Conservation (phyloP, 2,329 filamentous ascomycete genomes). For the Pestalotiopsis sp. region DNA sequence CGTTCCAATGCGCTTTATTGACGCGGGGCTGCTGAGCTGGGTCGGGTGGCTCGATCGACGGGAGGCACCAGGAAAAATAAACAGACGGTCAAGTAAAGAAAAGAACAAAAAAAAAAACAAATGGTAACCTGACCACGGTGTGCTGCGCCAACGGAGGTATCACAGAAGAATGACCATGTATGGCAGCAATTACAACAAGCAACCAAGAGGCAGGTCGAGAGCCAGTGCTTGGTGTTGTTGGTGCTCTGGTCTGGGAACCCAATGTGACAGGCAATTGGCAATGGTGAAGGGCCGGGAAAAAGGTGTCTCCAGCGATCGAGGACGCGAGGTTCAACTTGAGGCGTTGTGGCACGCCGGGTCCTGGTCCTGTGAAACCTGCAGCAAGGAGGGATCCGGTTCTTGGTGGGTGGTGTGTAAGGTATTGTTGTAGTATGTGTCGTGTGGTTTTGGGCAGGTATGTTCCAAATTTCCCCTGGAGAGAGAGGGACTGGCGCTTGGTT, state of each 20-base stretch:
- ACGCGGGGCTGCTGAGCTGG: neutral
- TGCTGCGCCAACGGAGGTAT: neutral
- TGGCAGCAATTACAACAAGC: neutral
- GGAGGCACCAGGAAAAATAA: neutral
- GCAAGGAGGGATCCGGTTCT: constrained; percentile 8
- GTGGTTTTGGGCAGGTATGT: neutral
- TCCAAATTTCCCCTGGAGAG: neutral
- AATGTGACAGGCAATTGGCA: neutral
- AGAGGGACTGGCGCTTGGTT: constrained; percentile 1
- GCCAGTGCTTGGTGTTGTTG: neutral
- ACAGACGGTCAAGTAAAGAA: neutral
- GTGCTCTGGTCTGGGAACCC: neutral
- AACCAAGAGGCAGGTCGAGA: neutral
- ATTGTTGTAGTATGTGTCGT: neutral
- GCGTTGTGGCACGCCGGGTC: neutral
- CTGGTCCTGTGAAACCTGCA: neutral
- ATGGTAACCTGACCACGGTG: neutral
- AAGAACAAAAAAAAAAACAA: neutral
- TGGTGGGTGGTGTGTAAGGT: neutral
- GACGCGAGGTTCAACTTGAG: neutral
- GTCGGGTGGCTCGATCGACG: neutral
- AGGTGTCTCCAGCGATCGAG: neutral
- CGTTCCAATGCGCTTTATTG: neutral
- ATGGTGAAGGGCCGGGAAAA: neutral
- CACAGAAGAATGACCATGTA: neutral